phyloP scores from a whole-genome alignment of 306 rosid species.

The Citrullus amarus region DNA sequence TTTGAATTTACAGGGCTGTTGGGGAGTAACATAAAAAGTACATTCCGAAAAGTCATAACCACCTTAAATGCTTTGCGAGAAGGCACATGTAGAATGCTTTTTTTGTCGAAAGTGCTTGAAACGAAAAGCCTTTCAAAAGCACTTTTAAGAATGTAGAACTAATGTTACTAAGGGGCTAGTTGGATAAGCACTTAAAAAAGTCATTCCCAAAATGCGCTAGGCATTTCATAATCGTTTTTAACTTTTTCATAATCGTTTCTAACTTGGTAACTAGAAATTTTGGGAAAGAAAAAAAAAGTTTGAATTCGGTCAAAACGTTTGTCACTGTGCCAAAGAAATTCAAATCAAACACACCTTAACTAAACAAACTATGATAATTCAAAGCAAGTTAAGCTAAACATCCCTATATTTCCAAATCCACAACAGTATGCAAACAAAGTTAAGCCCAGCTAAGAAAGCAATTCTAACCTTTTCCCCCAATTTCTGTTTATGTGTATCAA shows the following conservation, averaged over 20 bases:
- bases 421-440: neutral
- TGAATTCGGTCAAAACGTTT: neutral
- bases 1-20: neutral
- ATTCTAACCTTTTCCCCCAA: neutral
- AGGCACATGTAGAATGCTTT: neutral
- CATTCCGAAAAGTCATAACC: neutral
- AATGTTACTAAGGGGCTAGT: neutral
- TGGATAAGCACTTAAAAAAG: neutral
- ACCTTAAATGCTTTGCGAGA: neutral
- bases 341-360: neutral
- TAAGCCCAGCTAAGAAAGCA: neutral
- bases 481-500: neutral
- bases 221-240: neutral
- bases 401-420: neutral
- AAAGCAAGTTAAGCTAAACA: neutral
- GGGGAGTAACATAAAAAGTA: neutral
- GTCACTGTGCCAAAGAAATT: neutral
- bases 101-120: neutral
- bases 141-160: neutral
- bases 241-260: neutral
- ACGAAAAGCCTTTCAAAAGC: neutral
- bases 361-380: constrained; percentile 12
- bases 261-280: neutral
- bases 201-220: neutral
- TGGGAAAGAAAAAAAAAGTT: neutral